Conservation (phyloP, 768 basidiomycete species). For the Psilocybe sp. region DNA sequence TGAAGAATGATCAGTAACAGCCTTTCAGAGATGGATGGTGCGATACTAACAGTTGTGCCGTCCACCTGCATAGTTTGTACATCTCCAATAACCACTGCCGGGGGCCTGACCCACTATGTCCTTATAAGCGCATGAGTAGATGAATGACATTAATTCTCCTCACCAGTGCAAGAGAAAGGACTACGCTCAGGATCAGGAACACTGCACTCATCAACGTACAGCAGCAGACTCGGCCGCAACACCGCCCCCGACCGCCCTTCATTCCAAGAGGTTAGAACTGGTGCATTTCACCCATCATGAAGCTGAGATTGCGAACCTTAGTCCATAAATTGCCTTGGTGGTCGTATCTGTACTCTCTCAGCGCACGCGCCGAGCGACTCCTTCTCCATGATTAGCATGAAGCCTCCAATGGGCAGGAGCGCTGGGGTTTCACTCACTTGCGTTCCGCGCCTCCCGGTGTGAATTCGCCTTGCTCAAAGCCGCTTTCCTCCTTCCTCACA, state of each 20-base stretch:
- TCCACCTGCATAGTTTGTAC: slow-evolving; percentile 36
- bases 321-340: slow-evolving; percentile 69
- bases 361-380: slow-evolving; percentile 34
- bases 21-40: background rate
- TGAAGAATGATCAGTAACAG: slow-evolving; percentile 16
- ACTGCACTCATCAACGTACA: slow-evolving; percentile 68
- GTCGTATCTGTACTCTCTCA: slow-evolving; percentile 53
- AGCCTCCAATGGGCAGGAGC: background rate
- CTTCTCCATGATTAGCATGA: background rate
- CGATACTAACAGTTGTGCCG: slow-evolving; percentile 43
- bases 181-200: slow-evolving; percentile 63
- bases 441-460: slow-evolving; percentile 28
- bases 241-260: slow-evolving; percentile 61
- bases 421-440: slow-evolving; percentile 14
- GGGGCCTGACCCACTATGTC: slow-evolving; percentile 73
- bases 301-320: slow-evolving; percentile 35
- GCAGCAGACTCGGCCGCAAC: slow-evolving; percentile 69
- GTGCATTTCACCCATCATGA: background rate
- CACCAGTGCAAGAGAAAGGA: slow-evolving; percentile 68
- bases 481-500: slow-evolving; percentile 29
- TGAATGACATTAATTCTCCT: slow-evolving; percentile 17
- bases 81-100: slow-evolving; percentile 56
- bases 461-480: slow-evolving; percentile 42
- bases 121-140: slow-evolving; percentile 1
- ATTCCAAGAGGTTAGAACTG: background rate